Evolutionary conservation across 2,329 filamentous ascomycete species (phyloP), one percentile per base, ranked within the genome.

Genomic region (Knufia petricola): DNA sequence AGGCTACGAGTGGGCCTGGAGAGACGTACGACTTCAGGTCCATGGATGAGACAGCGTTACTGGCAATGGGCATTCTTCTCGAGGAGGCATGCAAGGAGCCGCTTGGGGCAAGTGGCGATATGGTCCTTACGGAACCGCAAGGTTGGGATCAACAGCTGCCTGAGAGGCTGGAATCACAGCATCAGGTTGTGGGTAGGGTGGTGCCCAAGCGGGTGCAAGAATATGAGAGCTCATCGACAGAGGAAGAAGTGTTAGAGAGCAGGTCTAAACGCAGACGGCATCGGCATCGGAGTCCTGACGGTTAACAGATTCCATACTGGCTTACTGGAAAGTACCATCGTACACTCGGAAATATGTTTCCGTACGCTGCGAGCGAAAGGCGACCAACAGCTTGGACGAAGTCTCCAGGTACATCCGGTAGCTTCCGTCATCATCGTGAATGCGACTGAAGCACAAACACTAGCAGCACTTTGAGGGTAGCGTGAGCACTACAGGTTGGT

Each of bases 31-130:
- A 72, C 46, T 75, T 71, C 56, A 67, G 66, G 41, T 78, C 71
- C 51, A 70, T 83, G 68, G 77, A 82, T 50, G 78, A 80, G 61
- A 81, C 77, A 7, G 78, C 79, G 1, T 60, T 83, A 48, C 69
- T 82, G 54, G 77, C 77, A 1, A 60, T 81, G 56, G 77, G 78
- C 0, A 73, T 82, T 12, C 56, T 83, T 28, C 59, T 82, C 21
- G 79, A 83, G 62, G 79, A 82, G 60, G 67, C 73, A 19, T 70
- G 70, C 0, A 67, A 64, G 34, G 70, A 74, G 36, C 58, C 66
- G 2, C 59, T 82, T 15, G 78, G 76, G 1, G 66, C 74, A 43
- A 79, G 72, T 1, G 79, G 78, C 0, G 75, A 82, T 61, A 60
- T 81, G 55, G 74, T 72, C 0, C 71, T 82, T 48, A 66, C 77